A percentile compares a stretch with the other conserved stretches of the same genome.
Conservation (phyloP, 371 early-diverging fungal genomes). For the Mortierella polycephala region DNA sequence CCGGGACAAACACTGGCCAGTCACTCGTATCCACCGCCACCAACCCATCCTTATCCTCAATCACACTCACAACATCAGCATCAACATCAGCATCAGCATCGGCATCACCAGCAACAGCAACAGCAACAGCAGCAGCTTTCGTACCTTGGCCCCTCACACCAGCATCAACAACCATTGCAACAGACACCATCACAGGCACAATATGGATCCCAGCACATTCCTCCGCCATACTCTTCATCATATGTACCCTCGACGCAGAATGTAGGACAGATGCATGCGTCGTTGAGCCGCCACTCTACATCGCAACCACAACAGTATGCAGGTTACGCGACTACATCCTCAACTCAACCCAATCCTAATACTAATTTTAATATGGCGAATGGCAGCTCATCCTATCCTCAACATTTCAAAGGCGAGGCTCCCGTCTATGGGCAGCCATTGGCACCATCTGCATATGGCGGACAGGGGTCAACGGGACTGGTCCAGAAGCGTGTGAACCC, state of each 20-base stretch:
- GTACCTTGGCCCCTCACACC: background rate
- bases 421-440: background rate
- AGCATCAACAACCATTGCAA: conserved; percentile 12
- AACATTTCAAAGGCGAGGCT: conserved; percentile 7
- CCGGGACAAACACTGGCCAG: background rate
- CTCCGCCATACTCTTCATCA: background rate
- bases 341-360: background rate
- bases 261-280: background rate
- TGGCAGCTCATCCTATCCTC: conserved; percentile 9
- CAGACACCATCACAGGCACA: conserved; percentile 9
- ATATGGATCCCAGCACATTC: background rate
- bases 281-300: no score
- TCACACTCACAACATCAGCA: conserved; percentile 22
- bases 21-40: background rate
- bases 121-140: conserved; percentile 19
- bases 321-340: conserved; percentile 1
- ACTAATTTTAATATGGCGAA: background rate
- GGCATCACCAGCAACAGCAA: conserved; percentile 24
- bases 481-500: conserved; percentile 19
- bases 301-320: background rate
- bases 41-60: conserved; percentile 13
- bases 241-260: background rate
- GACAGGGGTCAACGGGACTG: background rate
- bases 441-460: background rate
- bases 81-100: conserved; percentile 15